Evolutionary conservation across 2,329 filamentous ascomycete species (phyloP).

Genomic region (Dothideomycetidae sp.): DNA sequence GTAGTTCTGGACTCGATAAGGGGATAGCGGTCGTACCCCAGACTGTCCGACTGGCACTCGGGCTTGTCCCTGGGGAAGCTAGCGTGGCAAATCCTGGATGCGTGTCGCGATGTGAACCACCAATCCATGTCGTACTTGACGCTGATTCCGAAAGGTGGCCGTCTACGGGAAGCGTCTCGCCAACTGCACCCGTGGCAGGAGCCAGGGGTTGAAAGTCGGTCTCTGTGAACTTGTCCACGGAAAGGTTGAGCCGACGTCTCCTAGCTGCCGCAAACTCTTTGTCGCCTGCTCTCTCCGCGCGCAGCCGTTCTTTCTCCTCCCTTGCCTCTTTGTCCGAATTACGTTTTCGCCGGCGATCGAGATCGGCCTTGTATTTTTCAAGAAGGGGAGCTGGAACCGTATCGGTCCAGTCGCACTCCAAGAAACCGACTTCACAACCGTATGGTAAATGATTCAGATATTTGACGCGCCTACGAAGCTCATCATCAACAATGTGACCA

Average conservation of each 20-base stretch:
- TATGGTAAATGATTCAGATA: constrained; percentile 77
- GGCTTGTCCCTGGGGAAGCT: constrained; percentile 68
- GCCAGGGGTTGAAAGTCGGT: constrained; percentile 31
- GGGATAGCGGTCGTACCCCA: constrained; percentile 73
- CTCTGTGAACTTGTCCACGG: constrained; percentile 37
- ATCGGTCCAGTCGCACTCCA: constrained; percentile 93
- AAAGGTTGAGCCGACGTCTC: constrained; percentile 42
- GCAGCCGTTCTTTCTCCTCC: constrained; percentile 71
- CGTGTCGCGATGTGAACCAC: constrained; percentile 33
- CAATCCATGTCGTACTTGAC: constrained; percentile 37
- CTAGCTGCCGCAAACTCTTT: constrained; percentile 54
- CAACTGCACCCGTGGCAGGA: constrained; percentile 15
- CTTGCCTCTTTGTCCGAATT: constrained; percentile 72
- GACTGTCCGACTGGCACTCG: constrained; percentile 61
- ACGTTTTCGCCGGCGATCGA: constrained; percentile 58
- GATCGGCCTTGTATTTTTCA: constrained; percentile 60
- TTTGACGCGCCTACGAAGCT: constrained; percentile 67
- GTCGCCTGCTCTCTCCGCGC: constrained; percentile 68
- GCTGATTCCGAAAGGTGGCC: constrained; percentile 19
- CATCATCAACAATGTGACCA: constrained; percentile 76
- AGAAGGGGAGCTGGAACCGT: constrained; percentile 64
- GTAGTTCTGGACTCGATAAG: constrained; percentile 42
- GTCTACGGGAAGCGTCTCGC: constrained; percentile 1
- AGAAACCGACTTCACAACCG: constrained; percentile 79
- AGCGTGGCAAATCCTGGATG: constrained; percentile 52